These are phyloP conservation scores for Phyllosticta ampelicida DNA, from an alignment of 2,329 filamentous ascomycete genomes.

Conservation along the genomic window DNA sequence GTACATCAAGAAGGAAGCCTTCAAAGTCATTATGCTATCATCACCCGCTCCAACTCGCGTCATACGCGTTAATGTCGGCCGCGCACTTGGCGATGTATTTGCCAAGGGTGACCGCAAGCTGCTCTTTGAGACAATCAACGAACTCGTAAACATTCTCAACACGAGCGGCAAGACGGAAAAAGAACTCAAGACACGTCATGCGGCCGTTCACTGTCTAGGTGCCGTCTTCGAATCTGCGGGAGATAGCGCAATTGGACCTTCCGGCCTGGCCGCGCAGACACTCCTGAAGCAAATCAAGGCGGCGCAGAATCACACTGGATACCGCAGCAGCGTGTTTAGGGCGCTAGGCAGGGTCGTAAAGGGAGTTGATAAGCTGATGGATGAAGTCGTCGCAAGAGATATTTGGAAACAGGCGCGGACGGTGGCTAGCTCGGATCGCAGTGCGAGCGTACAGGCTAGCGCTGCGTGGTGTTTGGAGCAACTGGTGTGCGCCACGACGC, in stretches of 20 bases:
- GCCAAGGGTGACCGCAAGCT: conserved; percentile 79
- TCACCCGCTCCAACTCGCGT: conserved; percentile 77
- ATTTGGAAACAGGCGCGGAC: conserved; percentile 86
- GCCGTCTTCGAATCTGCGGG: conserved; percentile 86
- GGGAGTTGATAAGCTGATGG: conserved; percentile 66
- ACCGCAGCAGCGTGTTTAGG: conserved; percentile 67
- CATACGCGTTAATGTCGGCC: conserved; percentile 78
- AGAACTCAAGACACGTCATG: conserved; percentile 72
- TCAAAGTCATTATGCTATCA: conserved; percentile 78
- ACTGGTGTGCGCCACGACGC: conserved; percentile 60
- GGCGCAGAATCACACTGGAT: conserved; percentile 67
- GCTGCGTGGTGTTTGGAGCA: conserved; percentile 71
- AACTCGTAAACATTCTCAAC: conserved; percentile 63
- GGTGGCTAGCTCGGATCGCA: conserved; percentile 69
- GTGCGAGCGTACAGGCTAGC: conserved; percentile 64
- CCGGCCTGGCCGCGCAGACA: conserved; percentile 60
- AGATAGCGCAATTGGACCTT: conserved; percentile 80
- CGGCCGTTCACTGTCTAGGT: conserved; percentile 75
- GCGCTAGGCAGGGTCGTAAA: conserved; percentile 64
- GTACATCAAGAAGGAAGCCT: conserved; percentile 85
- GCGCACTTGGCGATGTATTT: conserved; percentile 74
- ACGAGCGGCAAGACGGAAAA: conserved; percentile 62
- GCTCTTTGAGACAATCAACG: conserved; percentile 89
- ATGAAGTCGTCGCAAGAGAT: conserved; percentile 77
- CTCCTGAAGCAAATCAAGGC: conserved; percentile 71